Base-by-base conservation (phyloP, 2,329 filamentous ascomycete genomes). In the Botrytis squamosa region DNA sequence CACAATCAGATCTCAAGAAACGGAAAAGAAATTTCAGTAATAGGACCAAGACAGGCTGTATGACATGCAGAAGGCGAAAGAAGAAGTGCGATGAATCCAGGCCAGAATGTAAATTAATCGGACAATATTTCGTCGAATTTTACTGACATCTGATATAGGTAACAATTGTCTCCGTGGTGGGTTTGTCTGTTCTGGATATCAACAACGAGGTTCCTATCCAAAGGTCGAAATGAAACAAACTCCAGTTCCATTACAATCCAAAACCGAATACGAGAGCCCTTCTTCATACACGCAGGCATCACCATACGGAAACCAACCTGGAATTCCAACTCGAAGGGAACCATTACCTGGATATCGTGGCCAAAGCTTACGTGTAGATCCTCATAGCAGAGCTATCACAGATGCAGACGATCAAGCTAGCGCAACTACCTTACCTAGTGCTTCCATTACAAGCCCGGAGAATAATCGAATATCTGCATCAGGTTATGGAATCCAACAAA, bases 61-160 rank as follows among this genome's bases (percentile, higher is more conserved):
- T 97, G 83, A 98, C 95, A 9, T 98, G 95, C 82, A 88, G 95
- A 75, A 89, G 90, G 81, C 89, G 95, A 74, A 98, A 98, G 88
- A 98, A 98, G 89, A 98, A 98, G 84, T 98, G 96, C 81, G 95
- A 98, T 81, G 96, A 98, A 85, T 89, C 88, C 71, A 97, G 97
- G 82, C 96, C 96, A 40, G 90, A 94, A 82, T 98, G 96, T 97
- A 86, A 86, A 92, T 86, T 55, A 40, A 10, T n/a, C n/a, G 10
- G 4, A 68, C 49, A 68, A 63, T 64, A 75, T 40, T 63, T 71
- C 44, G 36, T 25, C n/a, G 4, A 25, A 59, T 46, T 10, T 3
- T 72, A 60, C 71, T 72, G 12, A 72, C 64, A 25, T 72, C 14
- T 29, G 29, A 65, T 65, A 65, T 70, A 95, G 93, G 92, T 84